Evolutionary conservation across 495 filamentous ascomycete species (phyloP).

Genomic region (Thermochaetoides thermophila): DNA sequence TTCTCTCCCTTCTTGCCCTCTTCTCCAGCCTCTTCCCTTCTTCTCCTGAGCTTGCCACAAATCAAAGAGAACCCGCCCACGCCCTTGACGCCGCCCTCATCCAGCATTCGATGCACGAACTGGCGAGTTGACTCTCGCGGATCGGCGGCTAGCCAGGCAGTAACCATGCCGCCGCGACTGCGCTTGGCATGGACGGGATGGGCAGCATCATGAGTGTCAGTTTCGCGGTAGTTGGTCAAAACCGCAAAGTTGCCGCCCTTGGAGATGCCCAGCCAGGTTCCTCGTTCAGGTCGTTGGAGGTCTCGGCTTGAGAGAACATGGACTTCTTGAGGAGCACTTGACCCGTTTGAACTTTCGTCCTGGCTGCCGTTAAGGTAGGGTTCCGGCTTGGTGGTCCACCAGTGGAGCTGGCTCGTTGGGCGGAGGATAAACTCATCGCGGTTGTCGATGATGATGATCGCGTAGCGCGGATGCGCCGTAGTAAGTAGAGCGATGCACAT

Average conservation of each 20-base stretch:
- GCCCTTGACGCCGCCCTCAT: conserved; percentile 46
- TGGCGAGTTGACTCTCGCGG: conserved; percentile 35
- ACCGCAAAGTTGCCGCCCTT: conserved; percentile 71
- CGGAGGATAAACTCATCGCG: conserved; percentile 90
- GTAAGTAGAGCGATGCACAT: conserved; percentile 94
- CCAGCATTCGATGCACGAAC: conserved; percentile 58
- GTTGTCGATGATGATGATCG: conserved; percentile 82
- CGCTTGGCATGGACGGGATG: conserved; percentile 42
- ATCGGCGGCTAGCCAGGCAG: conserved; percentile 56
- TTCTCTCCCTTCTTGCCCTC: conserved; percentile 8
- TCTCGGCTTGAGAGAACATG: conserved; percentile 37
- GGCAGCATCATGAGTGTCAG: conserved; percentile 34
- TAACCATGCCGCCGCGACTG: conserved; percentile 75
- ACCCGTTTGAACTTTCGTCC: too few relatives aligned
- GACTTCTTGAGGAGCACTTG: conserved; percentile 8
- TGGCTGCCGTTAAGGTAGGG: conserved; percentile 1
- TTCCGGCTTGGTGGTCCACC: conserved; percentile 48
- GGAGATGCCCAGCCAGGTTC: conserved; percentile 92
- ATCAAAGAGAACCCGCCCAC: conserved; percentile 90
- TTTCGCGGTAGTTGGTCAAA: conserved; percentile 89
- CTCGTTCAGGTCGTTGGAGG: conserved; percentile 39
- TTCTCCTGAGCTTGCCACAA: conserved; percentile 57
- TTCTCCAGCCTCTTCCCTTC: too few relatives aligned
- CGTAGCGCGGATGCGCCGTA: conserved; percentile 79
- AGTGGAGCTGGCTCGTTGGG: conserved; percentile 67